Evolutionary conservation across 2,329 filamentous ascomycete genomes (phyloP), one percentile per base, ranked within the genome.

Genomic region (Clonostachys byssicola): DNA sequence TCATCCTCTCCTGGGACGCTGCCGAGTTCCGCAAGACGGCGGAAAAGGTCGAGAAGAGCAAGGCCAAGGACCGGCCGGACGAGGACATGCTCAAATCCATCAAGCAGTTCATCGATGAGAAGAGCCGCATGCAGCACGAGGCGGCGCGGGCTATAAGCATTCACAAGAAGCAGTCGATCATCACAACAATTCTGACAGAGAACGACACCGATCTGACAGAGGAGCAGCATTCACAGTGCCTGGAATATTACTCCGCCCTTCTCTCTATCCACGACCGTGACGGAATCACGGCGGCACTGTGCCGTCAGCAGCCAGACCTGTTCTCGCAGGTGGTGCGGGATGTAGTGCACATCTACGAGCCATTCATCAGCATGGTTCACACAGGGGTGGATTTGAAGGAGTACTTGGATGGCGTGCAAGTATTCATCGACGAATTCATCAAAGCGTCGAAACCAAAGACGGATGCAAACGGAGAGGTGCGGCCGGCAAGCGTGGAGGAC

Each of bases 181-280:
- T 88, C 13, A 70, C 75, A 2, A 73, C 79, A 9, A 86, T 92
- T n/a, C 71, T 92, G 18, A 74, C 78, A 35, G 65, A 71, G 0
- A 63, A 73, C 2, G 72, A 46, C 16, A 10, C 80, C 39, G 68
- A 76, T 1, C 63, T 89, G 20, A 77, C 73, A 3, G 77, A 84
- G 12, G 55, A 67, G 10, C 82, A 88, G 52, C 87, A 92, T 53
- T 65, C 66, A 4, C 74, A 80, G 51, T 85, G 83, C 35, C 72
- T 86, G 41, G 81, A 88, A 48, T 92, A 89, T 62, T 82, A 88
- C 53, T 78, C 83, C 1, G 80, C 85, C 2, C 74, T 83, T n/a
- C 76, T 92, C 20, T 83, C 84, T 0, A 78, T 88, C 9, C 80
- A 83, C 35, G 89, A 94, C 59, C 80, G 88, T n/a, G 81, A 88